Conservation (phyloP, 352 stramenopile genomes). For the Phytophthora foliorum region DNA sequence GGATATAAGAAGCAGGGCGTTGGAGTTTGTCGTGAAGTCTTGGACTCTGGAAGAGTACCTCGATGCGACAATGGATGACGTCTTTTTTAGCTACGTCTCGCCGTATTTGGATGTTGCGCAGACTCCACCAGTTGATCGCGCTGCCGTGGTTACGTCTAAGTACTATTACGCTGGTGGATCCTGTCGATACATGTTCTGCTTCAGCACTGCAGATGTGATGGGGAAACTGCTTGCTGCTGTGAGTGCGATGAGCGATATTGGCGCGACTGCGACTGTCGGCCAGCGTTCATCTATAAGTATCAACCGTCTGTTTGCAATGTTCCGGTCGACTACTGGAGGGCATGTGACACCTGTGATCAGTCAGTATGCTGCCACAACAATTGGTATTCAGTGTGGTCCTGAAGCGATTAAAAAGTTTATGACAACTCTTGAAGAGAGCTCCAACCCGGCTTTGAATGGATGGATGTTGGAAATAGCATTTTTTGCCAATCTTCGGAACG, state of each 20-base stretch:
- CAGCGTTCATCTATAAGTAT: slow-evolving; percentile 4
- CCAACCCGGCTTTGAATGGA: slow-evolving; percentile 13
- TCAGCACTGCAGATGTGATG: background rate
- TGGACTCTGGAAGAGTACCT: slow-evolving; percentile 26
- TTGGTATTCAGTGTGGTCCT: slow-evolving; percentile 15
- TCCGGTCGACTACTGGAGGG: background rate
- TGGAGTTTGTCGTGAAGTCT: slow-evolving; percentile 13
- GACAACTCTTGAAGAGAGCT: background rate
- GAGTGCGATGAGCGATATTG: slow-evolving; percentile 6
- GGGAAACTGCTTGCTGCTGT: slow-evolving; percentile 7
- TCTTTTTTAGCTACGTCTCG: slow-evolving; percentile 11
- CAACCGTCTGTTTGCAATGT: slow-evolving; percentile 12
- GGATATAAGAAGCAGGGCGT: background rate
- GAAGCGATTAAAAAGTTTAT: slow-evolving; percentile 16
- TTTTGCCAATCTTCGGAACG: slow-evolving; percentile 23
- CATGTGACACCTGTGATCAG: background rate
- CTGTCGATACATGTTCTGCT: slow-evolving; percentile 29
- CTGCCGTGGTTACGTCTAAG: slow-evolving; percentile 21
- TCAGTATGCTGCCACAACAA: slow-evolving; percentile 4
- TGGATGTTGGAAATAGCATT: slow-evolving; percentile 29
- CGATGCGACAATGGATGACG: slow-evolving; percentile 13
- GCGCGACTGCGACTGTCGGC: background rate
- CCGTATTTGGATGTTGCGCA: slow-evolving; percentile 1
- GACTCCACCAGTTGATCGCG: background rate
- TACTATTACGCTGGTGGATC: slow-evolving; percentile 27